These are phyloP conservation scores for Colletotrichum somersetense DNA, from an alignment of 2,329 filamentous ascomycete species.

Conservation along the genomic window DNA sequence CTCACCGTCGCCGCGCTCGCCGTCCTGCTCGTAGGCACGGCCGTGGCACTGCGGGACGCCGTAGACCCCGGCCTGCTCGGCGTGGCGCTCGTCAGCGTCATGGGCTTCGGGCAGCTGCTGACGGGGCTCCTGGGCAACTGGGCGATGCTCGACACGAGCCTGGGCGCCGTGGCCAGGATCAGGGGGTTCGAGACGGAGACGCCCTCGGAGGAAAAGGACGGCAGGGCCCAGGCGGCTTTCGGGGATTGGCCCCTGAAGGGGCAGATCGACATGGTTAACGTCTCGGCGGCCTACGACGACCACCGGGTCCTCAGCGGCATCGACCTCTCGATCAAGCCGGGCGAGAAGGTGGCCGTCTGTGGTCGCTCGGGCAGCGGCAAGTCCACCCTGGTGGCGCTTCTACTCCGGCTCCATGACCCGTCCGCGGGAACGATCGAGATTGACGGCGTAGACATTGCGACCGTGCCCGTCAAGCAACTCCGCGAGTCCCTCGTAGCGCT, in stretches of 20 bases:
- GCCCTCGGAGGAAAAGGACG: slow-evolving; percentile 41
- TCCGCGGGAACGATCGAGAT: slow-evolving; percentile 57
- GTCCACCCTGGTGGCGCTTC: slow-evolving; percentile 54
- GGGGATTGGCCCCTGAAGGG: slow-evolving; percentile 5
- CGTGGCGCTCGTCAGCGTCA: slow-evolving; percentile 49
- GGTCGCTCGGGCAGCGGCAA: slow-evolving; percentile 59
- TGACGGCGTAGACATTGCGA: slow-evolving; percentile 56
- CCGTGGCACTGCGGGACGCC: slow-evolving; percentile 48
- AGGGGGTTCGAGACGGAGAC: slow-evolving; percentile 47
- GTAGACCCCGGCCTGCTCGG: slow-evolving; percentile 42
- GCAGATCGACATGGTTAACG: background rate
- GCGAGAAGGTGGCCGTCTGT: slow-evolving; percentile 56
- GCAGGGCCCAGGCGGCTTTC: background rate
- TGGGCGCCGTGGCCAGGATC: slow-evolving; percentile 48
- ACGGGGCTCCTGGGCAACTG: slow-evolving; percentile 50
- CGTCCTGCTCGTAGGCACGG: slow-evolving; percentile 57
- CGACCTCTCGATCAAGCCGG: slow-evolving; percentile 48
- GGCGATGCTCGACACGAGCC: slow-evolving; percentile 49
- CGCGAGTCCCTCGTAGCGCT: slow-evolving; percentile 55
- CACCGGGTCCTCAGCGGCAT: slow-evolving; percentile 47
- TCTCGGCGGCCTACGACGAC: slow-evolving; percentile 26
- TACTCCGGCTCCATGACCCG: slow-evolving; percentile 63
- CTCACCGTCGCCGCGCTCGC: slow-evolving; percentile 61
- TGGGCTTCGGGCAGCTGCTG: slow-evolving; percentile 51
- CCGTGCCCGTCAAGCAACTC: slow-evolving; percentile 44